Conservation (phyloP, 345 rosid genomes). For the sweet orange (Citrus sinensis) region DNA sequence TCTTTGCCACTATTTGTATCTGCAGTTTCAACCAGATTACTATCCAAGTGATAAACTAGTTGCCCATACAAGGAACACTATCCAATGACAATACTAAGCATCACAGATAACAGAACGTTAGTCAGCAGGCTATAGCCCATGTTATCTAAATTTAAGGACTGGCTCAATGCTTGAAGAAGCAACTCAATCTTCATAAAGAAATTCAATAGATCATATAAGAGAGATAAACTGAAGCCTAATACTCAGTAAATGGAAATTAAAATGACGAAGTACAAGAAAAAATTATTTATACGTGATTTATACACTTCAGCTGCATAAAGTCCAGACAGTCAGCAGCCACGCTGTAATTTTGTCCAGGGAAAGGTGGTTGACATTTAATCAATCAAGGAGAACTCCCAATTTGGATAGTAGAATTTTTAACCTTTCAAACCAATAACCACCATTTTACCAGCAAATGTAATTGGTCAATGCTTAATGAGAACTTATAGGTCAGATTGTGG, state of each 20-base stretch:
- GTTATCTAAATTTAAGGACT: neutral
- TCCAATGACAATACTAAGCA: neutral
- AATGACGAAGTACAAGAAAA: neutral
- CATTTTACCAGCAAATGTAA: neutral
- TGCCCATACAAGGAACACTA: neutral
- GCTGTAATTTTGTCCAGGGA: neutral
- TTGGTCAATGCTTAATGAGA: neutral
- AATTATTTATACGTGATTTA: neutral
- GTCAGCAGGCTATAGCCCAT: neutral
- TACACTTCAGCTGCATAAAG: neutral
- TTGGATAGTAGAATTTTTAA: neutral
- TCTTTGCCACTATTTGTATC: constrained; percentile 66
- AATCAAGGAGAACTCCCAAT: neutral
- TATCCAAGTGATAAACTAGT: neutral
- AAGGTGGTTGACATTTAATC: neutral
- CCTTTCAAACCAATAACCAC: neutral
- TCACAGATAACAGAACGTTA: neutral
- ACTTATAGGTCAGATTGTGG: neutral
- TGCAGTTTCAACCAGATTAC: constrained; percentile 17
- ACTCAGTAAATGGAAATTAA: no score
- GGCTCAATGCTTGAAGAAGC: neutral
- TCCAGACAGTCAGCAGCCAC: neutral
- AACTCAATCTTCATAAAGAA: neutral
- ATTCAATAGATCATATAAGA: neutral
- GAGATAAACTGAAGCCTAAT: neutral